phyloP scores from a whole-genome alignment of 139 green algal genomes.

The Chlamydomonas sp. region DNA sequence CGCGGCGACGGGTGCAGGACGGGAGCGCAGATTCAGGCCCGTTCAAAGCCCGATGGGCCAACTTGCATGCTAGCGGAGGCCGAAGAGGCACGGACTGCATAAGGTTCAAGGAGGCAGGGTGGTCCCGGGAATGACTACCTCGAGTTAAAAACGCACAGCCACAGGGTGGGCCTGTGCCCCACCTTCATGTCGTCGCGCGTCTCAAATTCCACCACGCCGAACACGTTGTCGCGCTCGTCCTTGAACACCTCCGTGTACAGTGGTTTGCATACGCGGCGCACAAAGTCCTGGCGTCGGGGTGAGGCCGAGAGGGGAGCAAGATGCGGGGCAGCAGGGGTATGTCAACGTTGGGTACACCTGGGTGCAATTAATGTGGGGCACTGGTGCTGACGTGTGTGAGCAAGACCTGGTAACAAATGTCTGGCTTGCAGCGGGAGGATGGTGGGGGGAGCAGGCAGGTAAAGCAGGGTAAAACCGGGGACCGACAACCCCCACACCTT shows the following conservation, averaged over 20 bases:
- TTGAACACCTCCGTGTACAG: constrained; percentile 78
- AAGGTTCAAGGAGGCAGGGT: no score
- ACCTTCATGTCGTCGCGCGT: constrained; percentile 62
- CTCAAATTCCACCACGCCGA: constrained; percentile 66
- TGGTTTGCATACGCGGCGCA: constrained; percentile 73
- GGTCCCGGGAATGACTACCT: no score
- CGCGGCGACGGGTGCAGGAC: no score
- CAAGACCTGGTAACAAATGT: neutral
- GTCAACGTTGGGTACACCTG: neutral
- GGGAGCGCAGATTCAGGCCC: no score
- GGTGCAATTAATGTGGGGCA: neutral
- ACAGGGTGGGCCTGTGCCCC: constrained; percentile 12
- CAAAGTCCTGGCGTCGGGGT: constrained; percentile 61
- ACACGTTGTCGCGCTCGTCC: constrained; percentile 62
- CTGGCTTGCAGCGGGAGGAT: neutral
- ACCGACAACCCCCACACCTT: constrained; percentile 62
- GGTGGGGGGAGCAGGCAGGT: constrained; percentile 21
- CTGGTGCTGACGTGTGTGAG: constrained; percentile 57
- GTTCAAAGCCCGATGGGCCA: no score
- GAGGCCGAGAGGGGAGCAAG: neutral
- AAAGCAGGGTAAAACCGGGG: neutral
- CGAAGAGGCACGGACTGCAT: no score
- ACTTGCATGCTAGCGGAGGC: no score
- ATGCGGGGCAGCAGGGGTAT: neutral
- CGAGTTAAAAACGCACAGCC: no score